These are phyloP conservation scores for Sporisorium graminicola DNA, from an alignment of 1,284 basidiomycete genomes.

Conservation along the genomic window DNA sequence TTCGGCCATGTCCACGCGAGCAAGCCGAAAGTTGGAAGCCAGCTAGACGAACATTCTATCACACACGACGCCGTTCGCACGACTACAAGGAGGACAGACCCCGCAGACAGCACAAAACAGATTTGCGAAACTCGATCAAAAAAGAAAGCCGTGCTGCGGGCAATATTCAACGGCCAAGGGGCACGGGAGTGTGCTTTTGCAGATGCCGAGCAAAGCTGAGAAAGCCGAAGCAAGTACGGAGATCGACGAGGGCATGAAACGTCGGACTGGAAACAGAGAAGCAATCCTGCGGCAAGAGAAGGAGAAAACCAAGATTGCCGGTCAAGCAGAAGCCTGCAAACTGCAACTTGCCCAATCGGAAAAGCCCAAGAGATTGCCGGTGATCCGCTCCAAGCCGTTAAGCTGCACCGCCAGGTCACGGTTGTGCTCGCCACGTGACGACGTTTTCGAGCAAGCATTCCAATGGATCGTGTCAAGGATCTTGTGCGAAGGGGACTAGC, in stretches of 20 bases:
- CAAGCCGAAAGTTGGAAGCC: too few species aligned
- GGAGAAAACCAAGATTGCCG: background rate
- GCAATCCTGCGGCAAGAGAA: too few species aligned
- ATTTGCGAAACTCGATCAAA: background rate
- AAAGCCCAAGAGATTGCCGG: background rate
- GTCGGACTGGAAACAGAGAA: background rate
- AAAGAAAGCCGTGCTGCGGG: background rate
- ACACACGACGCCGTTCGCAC: background rate
- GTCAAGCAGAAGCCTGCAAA: background rate
- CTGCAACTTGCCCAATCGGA: background rate
- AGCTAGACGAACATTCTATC: too few species aligned
- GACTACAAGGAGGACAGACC: background rate
- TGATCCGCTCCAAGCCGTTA: background rate
- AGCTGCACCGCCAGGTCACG: too few species aligned
- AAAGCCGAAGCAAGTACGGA: background rate
- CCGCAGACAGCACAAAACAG: background rate
- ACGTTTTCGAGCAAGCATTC: too few species aligned
- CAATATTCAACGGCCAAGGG: too few species aligned
- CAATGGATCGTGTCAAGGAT: too few species aligned
- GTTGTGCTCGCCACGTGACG: too few species aligned
- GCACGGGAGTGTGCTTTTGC: too few species aligned
- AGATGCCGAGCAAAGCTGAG: background rate
- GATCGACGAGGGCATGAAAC: background rate
- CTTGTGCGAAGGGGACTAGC: too few species aligned
- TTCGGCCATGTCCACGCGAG: too few species aligned